Evolutionary conservation across 257 asterid species (phyloP).

Genomic region (Handroanthus guayacan): DNA sequence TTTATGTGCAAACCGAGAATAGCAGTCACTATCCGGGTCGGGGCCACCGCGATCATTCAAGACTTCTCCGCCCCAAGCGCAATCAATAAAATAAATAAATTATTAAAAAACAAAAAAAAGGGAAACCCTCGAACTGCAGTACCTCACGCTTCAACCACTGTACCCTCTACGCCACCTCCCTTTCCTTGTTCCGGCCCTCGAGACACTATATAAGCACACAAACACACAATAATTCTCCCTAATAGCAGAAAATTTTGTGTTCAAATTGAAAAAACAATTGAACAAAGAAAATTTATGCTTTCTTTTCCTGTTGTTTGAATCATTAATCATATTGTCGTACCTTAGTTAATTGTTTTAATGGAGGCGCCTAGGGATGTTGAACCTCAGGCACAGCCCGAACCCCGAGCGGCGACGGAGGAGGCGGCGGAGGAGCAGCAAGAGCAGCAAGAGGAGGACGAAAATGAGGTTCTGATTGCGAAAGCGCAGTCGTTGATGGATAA

Average conservation of each 20-base stretch:
- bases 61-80: slow-evolving; percentile 12
- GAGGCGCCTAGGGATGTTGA: slow-evolving; percentile 51
- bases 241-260: slow-evolving; percentile 19
- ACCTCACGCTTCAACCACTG: slow-evolving; percentile 45
- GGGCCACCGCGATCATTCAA: slow-evolving; percentile 23
- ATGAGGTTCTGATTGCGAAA: slow-evolving; percentile 63
- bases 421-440: slow-evolving; percentile 44
- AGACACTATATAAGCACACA: slow-evolving; percentile 40
- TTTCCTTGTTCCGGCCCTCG: slow-evolving; percentile 24
- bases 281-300: slow-evolving; percentile 15
- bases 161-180: slow-evolving; percentile 31
- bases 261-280: slow-evolving; percentile 17
- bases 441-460: slow-evolving; percentile 63
- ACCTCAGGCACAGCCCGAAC: slow-evolving; percentile 40
- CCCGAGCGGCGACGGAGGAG: slow-evolving; percentile 42
- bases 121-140: slow-evolving; percentile 47
- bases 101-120: slow-evolving; percentile 9
- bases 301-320: slow-evolving; percentile 12
- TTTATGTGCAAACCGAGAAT: not conserved
- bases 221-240: slow-evolving; percentile 29
- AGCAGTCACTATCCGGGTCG: slow-evolving; percentile 23
- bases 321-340: not conserved
- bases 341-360: slow-evolving; percentile 35
- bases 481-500: slow-evolving; percentile 80
- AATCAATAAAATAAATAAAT: not conserved